These are phyloP conservation scores for Fraxinus pennsylvanica DNA, from an alignment of 257 asterid genomes.

Conservation along the genomic window DNA sequence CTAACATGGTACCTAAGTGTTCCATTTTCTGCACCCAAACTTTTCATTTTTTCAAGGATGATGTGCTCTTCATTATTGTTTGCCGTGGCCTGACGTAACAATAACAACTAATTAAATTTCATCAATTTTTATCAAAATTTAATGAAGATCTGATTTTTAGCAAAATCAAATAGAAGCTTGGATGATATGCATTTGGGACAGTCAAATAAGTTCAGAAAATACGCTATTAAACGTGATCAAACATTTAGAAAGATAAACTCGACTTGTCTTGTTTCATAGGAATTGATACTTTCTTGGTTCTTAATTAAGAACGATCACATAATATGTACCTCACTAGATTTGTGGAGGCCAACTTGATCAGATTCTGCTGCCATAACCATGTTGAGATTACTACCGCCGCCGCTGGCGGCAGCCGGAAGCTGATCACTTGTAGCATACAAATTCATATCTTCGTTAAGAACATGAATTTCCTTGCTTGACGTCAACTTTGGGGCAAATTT, in stretches of 20 bases:
- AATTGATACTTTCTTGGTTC: background rate
- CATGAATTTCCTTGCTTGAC: background rate
- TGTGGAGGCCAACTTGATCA: background rate
- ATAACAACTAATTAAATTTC: background rate
- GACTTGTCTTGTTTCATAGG: background rate
- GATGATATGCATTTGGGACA: too few relatives aligned
- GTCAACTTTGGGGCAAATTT: background rate
- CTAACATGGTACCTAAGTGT: background rate
- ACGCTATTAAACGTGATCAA: too few relatives aligned
- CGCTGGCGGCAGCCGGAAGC: background rate
- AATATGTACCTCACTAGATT: background rate
- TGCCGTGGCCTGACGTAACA: constrained; percentile 17
- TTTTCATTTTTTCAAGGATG: constrained; percentile 26
- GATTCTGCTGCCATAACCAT: background rate
- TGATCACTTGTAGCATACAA: background rate
- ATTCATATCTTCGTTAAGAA: background rate
- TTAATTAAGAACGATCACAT: background rate
- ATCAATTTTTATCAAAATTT: too few relatives aligned
- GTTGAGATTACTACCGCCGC: background rate
- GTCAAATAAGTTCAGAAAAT: too few relatives aligned
- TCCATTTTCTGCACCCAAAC: background rate
- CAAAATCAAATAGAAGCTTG: too few relatives aligned
- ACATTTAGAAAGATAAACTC: too few relatives aligned
- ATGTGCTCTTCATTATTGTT: constrained; percentile 10
- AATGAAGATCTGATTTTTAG: too few relatives aligned